phyloP scores from a whole-genome alignment of 2,329 filamentous ascomycete genomes.

The Cercospora citrullina region DNA sequence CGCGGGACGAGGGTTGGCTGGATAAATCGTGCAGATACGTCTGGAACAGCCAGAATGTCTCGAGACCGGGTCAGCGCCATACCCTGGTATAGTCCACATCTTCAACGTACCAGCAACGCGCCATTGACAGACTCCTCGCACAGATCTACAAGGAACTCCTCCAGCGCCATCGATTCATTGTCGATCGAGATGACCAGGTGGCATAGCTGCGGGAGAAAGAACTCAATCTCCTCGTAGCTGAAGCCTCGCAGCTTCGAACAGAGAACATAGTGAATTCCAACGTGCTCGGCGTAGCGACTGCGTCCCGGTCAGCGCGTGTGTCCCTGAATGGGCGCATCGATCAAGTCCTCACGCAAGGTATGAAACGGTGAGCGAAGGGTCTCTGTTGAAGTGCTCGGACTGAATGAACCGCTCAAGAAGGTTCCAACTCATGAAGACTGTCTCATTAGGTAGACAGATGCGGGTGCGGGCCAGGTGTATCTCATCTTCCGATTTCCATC shows the following conservation, averaged over 20 bases:
- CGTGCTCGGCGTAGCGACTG: conserved; percentile 85
- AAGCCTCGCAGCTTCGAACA: conserved; percentile 88
- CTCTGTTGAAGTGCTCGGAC: conserved; percentile 90
- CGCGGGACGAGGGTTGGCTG: conserved; percentile 69
- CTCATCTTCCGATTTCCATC: conserved; percentile 19
- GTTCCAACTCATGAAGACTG: conserved; percentile 65
- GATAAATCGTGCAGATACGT: conserved; percentile 82
- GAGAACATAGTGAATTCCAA: conserved; percentile 85
- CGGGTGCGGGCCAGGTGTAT: conserved; percentile 3
- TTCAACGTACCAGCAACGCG: conserved; percentile 68
- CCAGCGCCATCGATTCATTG: conserved; percentile 88
- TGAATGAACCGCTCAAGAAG: conserved; percentile 87
- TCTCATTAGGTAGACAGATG: conserved; percentile 20
- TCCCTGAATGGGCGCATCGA: neutral
- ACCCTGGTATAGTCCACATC: neutral
- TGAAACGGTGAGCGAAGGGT: conserved; percentile 83
- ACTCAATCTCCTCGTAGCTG: conserved; percentile 87
- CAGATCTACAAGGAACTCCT: conserved; percentile 82
- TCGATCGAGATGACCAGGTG: conserved; percentile 85
- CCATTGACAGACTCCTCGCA: conserved; percentile 87
- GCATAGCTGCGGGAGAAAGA: conserved; percentile 83
- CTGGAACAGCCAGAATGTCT: conserved; percentile 92
- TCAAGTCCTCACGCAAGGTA: conserved; percentile 71
- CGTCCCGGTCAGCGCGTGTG: conserved; percentile 12
- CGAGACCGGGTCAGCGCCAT: conserved; percentile 26